These are phyloP conservation scores for Stagonosporopsis chrysanthemi DNA, from an alignment of 2,329 filamentous ascomycete genomes.

Conservation along the genomic window DNA sequence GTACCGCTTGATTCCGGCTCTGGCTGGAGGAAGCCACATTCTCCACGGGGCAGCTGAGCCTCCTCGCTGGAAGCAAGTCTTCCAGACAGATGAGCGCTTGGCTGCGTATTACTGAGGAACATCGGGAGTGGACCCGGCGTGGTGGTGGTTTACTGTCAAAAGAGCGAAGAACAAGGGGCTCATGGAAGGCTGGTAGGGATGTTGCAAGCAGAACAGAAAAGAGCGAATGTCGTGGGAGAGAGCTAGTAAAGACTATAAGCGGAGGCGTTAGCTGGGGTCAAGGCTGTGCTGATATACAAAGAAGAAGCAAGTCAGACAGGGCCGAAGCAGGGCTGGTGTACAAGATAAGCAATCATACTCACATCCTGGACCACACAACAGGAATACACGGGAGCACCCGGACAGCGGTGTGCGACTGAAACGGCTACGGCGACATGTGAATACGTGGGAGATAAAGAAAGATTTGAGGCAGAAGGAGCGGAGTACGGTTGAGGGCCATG, in stretches of 20 bases:
- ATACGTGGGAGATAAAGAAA: conserved; percentile 33
- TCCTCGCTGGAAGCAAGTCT: conserved; percentile 38
- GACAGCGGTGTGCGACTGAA: conserved; percentile 33
- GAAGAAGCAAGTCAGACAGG: conserved; percentile 32
- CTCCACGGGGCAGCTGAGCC: conserved; percentile 47
- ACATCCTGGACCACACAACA: conserved; percentile 31
- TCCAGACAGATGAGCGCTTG: conserved; percentile 40
- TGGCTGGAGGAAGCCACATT: conserved; percentile 48
- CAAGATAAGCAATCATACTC: conserved; percentile 44
- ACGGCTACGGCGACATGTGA: conserved; percentile 30
- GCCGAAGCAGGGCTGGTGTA: conserved; percentile 35
- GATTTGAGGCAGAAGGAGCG: conserved; percentile 23
- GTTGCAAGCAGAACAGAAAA: conserved; percentile 12
- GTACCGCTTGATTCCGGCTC: conserved; percentile 32
- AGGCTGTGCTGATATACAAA: conserved; percentile 40
- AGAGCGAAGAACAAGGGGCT: conserved; percentile 33
- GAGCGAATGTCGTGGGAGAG: conserved; percentile 19
- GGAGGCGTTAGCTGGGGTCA: conserved; percentile 35
- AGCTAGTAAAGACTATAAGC: conserved; percentile 23
- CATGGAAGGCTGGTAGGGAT: conserved; percentile 42
- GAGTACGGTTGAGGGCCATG: conserved; percentile 24
- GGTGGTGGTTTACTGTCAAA: conserved; percentile 37
- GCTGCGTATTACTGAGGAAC: conserved; percentile 47
- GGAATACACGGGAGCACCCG: conserved; percentile 46
- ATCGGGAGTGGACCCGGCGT: conserved; percentile 43